Conservation (phyloP, 2,329 filamentous ascomycete genomes). For the Trichoderma atroviride region DNA sequence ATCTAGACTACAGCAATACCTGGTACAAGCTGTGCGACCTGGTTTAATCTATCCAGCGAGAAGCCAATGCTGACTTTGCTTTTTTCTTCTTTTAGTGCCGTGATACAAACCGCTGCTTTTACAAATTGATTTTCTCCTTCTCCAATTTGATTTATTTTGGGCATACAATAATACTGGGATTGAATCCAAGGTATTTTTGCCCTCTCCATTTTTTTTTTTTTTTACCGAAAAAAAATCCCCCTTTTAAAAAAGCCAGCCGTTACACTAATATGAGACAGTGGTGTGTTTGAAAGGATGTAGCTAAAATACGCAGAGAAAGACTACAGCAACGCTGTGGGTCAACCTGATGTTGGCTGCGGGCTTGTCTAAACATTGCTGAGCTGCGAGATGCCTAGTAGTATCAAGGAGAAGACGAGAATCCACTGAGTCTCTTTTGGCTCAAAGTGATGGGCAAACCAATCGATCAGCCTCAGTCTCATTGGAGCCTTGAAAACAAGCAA, state of each 20-base stretch:
- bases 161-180: neutral
- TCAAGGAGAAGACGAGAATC: neutral
- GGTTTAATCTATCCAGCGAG: neutral
- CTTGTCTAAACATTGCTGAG: neutral
- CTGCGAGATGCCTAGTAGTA: neutral
- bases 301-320: neutral
- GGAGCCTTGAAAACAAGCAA: neutral
- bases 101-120: neutral
- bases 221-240: neutral
- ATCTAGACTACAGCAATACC: neutral
- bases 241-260: neutral
- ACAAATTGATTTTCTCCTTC: no score
- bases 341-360: neutral
- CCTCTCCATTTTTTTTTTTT: neutral
- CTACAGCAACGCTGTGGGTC: neutral
- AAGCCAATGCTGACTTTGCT: neutral
- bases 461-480: neutral
- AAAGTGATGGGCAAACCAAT: neutral
- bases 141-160: neutral
- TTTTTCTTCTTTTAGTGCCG: neutral
- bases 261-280: slow-evolving; percentile 10
- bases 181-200: neutral
- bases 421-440: neutral
- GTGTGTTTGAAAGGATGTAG: slow-evolving; percentile 15
- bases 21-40: neutral